phyloP scores from a whole-genome alignment of 257 asterid genomes.

The Scutellaria barbata region DNA sequence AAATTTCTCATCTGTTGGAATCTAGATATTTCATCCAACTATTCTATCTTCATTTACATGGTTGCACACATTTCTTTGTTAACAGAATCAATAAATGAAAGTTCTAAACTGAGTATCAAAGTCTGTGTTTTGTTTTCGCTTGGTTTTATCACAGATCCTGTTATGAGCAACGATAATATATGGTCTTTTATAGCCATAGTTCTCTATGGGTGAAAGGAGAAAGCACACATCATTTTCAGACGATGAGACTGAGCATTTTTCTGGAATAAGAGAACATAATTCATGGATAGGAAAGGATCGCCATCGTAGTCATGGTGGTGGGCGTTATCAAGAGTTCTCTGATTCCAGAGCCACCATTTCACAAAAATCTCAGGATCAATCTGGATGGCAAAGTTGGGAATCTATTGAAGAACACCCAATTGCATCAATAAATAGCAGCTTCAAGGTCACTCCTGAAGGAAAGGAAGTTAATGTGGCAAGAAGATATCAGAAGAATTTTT shows the following conservation, averaged over 20 bases:
- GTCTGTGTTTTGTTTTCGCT: constrained; percentile 19
- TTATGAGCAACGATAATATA: constrained; percentile 30
- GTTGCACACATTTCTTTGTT: not conserved
- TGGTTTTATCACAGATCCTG: constrained; percentile 46
- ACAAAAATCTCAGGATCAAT: constrained; percentile 49
- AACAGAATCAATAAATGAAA: not conserved
- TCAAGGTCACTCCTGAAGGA: constrained; percentile 43
- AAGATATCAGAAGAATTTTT: constrained; percentile 50
- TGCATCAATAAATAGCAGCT: constrained; percentile 39
- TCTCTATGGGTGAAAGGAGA: constrained; percentile 69
- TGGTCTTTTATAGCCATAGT: constrained; percentile 30
- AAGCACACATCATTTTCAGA: constrained; percentile 57
- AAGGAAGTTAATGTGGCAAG: constrained; percentile 49
- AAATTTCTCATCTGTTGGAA: not conserved
- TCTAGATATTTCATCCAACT: constrained; percentile 4
- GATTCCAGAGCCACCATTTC: constrained; percentile 43
- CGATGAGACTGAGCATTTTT: constrained; percentile 42
- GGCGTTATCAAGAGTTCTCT: constrained; percentile 45
- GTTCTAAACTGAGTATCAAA: not conserved
- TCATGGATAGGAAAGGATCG: constrained; percentile 51
- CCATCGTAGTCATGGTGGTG: constrained; percentile 43
- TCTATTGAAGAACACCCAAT: constrained; percentile 36
- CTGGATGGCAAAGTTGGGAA: constrained; percentile 52
- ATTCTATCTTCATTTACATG: not conserved
- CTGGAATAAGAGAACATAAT: constrained; percentile 40